Percentiles rank a stretch among this genome's conserved stretches.
Conservation (phyloP, 768 basidiomycete species). For the Rubroboletus satanas region DNA sequence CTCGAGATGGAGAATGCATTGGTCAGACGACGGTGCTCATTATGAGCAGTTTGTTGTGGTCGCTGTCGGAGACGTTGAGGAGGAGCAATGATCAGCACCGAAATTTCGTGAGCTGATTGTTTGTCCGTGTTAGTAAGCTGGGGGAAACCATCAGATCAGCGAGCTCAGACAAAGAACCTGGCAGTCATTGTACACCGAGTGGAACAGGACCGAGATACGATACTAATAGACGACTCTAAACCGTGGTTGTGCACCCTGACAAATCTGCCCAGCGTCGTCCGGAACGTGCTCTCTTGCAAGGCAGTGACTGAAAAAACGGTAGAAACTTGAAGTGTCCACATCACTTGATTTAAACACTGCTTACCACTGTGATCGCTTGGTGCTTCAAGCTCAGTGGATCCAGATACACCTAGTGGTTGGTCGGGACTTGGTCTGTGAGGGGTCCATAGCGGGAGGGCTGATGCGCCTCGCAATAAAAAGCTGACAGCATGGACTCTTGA, state of each 20-base stretch:
- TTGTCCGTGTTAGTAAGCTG: slow-evolving; percentile 8
- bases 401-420: neutral
- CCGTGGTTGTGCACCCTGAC: neutral
- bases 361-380: neutral
- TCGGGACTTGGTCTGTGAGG: neutral
- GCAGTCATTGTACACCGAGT: neutral
- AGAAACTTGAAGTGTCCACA: neutral
- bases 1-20: neutral
- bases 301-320: neutral
- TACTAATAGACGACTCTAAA: neutral
- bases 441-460: neutral
- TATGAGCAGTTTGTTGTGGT: slow-evolving; percentile 8
- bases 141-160: neutral
- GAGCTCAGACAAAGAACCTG: neutral
- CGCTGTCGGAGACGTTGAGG: neutral
- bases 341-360: neutral
- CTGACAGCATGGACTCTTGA: neutral
- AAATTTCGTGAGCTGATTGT: slow-evolving; percentile 1
- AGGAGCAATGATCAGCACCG: neutral
- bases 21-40: slow-evolving; percentile 19
- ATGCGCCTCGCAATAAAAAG: no score
- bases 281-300: neutral
- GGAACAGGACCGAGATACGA: neutral
- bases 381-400: neutral
- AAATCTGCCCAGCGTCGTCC: neutral